Conservation (phyloP, 345 rosid species). For the Luvunga scandens region DNA sequence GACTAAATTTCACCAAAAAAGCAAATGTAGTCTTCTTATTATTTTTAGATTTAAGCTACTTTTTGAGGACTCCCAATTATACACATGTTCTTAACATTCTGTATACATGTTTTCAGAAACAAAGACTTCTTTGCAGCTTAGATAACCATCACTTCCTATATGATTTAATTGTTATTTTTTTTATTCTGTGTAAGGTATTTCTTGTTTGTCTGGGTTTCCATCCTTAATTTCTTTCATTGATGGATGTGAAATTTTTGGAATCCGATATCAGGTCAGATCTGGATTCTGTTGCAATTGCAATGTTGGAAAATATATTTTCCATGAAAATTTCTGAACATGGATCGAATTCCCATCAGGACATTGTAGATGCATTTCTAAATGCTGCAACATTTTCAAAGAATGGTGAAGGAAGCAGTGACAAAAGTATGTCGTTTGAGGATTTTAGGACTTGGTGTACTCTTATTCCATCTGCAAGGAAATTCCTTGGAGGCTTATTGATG, state of each 20-base stretch:
- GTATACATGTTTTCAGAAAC: neutral
- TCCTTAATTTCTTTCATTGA: slow-evolving; percentile 14
- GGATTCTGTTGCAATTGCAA: slow-evolving; percentile 43
- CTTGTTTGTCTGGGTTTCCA: neutral
- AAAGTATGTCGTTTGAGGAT: slow-evolving; percentile 74
- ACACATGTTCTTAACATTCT: neutral
- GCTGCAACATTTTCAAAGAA: slow-evolving; percentile 58
- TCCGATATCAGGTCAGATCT: slow-evolving; percentile 68
- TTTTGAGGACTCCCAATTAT: neutral
- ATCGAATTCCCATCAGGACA: slow-evolving; percentile 35
- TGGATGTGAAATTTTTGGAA: neutral
- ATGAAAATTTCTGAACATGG: slow-evolving; percentile 30
- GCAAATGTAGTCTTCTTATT: neutral
- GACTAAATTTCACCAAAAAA: neutral
- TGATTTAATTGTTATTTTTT: neutral
- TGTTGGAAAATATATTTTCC: slow-evolving; percentile 49
- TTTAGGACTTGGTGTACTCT: slow-evolving; percentile 67
- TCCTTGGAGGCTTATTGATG: slow-evolving; percentile 71
- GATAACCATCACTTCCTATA: neutral
- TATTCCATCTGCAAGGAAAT: slow-evolving; percentile 72
- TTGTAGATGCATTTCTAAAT: slow-evolving; percentile 48
- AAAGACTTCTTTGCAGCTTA: neutral
- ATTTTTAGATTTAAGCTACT: neutral
- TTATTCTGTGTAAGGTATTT: neutral
- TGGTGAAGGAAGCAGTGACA: slow-evolving; percentile 33